Evolutionary conservation across 2,329 filamentous ascomycete genomes (phyloP), one percentile per base, ranked within the genome.

Genomic region (Celoporthe dispersa): DNA sequence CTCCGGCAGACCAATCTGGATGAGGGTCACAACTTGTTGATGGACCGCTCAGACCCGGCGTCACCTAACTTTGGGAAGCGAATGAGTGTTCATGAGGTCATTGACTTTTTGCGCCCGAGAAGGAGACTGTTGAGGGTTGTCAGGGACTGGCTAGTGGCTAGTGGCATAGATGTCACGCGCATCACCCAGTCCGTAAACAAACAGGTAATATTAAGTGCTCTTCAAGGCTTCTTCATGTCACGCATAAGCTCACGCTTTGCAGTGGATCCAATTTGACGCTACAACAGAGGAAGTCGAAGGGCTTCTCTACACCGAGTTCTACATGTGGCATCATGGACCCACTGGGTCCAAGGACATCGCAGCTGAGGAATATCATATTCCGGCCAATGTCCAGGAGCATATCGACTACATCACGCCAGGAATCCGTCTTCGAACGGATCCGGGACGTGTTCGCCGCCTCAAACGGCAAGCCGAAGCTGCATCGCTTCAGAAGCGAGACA

Each of bases 341-440:
- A 79, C 78, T 1, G 80, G 81, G 1, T 77, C 76, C 31, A 74
- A 76, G 61, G 78, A 79, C 63, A 75, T 82, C 62, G 80, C 79
- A 44, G 81, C 79, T 59, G 77, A 80, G 33, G 77, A 78, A 71
- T 86, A 87, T 73, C 83, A 84, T 69, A 76, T 87, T 12, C 85
- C 85, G 3, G 77, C 79, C 33, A 75, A 82, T 57, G 72, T 87
- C 28, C 78, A 79, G 64, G 73, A 79, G 25, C 83, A 86, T 68
- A 79, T 87, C 67, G 85, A 87, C 76, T 87, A 86, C 74, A 82
- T 88, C 59, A 87, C 83, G 5, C 86, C 86, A 0, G 85, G 84
- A 4, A 81, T 86, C 71, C 84, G 84, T 71, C 78, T 87, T n/a
- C 76, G 77, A 73, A 73, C 69, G 1, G 64, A 71, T 60, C 66